Evolutionary conservation across 768 basidiomycete species (phyloP).

Genomic region (Pisolithus marmoratus): DNA sequence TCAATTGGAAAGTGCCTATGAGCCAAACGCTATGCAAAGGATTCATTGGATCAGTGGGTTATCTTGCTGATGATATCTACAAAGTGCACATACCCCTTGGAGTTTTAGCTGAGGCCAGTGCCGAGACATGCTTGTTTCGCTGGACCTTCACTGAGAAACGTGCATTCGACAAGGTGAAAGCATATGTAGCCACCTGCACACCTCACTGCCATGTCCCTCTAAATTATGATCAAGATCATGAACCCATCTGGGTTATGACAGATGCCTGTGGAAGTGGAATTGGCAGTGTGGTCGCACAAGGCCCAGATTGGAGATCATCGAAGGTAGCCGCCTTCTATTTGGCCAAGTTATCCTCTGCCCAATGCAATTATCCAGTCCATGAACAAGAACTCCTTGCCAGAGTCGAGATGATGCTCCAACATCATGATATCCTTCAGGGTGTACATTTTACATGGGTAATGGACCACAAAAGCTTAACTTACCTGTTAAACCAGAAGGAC

Average conservation of each 20-base stretch:
- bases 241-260: background rate
- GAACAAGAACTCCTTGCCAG: too few species aligned
- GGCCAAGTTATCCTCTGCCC: too few species aligned
- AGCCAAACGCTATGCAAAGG: conserved; percentile 3
- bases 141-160: background rate
- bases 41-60: background rate
- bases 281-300: background rate
- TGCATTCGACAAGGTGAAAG: background rate
- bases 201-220: background rate
- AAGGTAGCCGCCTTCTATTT: too few species aligned
- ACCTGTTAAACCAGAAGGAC: background rate
- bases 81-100: background rate
- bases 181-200: background rate
- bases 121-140: background rate
- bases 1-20: conserved; percentile 26
- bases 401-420: too few species aligned
- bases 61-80: background rate
- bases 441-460: too few species aligned
- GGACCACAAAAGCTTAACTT: too few species aligned
- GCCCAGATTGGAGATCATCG: too few species aligned
- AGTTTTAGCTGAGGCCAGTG: background rate
- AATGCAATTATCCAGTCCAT: too few species aligned
- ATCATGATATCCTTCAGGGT: too few species aligned
- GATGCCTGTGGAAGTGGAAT: background rate
- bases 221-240: background rate